Evolutionary conservation across 2,329 filamentous ascomycete species (phyloP).

Genomic region (Ophiostoma piceae): DNA sequence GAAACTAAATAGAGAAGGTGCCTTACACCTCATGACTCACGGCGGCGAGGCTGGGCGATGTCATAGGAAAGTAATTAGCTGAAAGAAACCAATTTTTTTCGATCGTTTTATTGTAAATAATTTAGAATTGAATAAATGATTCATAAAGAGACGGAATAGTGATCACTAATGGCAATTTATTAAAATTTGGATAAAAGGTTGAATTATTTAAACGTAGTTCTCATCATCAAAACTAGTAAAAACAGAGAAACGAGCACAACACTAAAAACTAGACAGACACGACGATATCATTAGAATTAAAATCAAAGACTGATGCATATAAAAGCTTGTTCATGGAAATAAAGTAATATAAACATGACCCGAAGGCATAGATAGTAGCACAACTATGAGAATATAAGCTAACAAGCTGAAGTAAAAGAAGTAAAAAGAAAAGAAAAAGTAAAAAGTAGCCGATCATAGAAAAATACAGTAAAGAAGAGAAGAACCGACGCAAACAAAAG

Average conservation of each 20-base stretch:
- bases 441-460: not conserved
- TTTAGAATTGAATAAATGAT: too few relatives aligned
- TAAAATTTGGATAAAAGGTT: too few relatives aligned
- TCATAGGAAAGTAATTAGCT: not conserved
- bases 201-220: too few relatives aligned
- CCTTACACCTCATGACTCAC: not conserved
- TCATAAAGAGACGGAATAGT: too few relatives aligned
- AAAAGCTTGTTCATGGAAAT: not conserved
- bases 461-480: not conserved
- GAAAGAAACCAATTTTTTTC: too few relatives aligned
- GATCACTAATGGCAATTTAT: too few relatives aligned
- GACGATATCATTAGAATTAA: too few relatives aligned
- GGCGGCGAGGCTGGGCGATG: not conserved
- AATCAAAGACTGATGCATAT: not conserved
- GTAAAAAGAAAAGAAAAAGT: not conserved
- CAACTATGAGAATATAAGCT: slow-evolving; percentile 9
- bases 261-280: too few relatives aligned
- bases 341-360: not conserved
- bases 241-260: too few relatives aligned
- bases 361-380: slow-evolving; percentile 5
- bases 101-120: too few relatives aligned
- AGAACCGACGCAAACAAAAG: slow-evolving; percentile 1
- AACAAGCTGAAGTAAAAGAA: slow-evolving; percentile 8
- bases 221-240: too few relatives aligned
- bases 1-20: not conserved